Base-by-base conservation (phyloP, 306 rosid species). In the Castanopsis chinensis region DNA sequence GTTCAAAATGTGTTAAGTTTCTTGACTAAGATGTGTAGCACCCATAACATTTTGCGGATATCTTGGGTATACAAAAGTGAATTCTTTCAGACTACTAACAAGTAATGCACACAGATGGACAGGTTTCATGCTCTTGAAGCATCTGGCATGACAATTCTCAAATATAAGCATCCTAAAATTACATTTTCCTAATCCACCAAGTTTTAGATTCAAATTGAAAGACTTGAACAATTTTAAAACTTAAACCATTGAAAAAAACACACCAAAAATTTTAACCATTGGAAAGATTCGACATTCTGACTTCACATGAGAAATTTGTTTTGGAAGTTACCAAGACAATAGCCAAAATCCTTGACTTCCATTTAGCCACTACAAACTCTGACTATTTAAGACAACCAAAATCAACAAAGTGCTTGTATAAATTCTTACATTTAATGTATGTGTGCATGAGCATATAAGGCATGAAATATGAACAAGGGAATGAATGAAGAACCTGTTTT, bases 401-500 rank as follows among this genome's bases (percentile, higher is more conserved):
- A 19, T 49, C 8, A 23, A 51, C 60, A 71, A 8, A 1, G 4
- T 71, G 75, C 49, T 18, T 25, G 60, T 25, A 43, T 32, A 17
- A 21, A 30, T 43, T 45, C 58, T 20, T 57, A 57, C 4, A n/a
- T 57, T 57, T 57, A 23, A 56, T 19, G 60, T n/a, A 55, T 18
- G 60, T 55, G 25, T 55, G 9, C 21, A 9, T 20, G 17, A 25
- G 20, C 69, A 63, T 63, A 63, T 27, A 15, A 4, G 69, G 63
- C 33, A 60, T 41, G 70, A 79, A 61, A 43, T 15, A 72, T 6
- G 77, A 33, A 53, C 25, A 60, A 77, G 57, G 71, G 77, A 80
- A 59, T 51, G 81, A 81, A 73, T 54, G 45, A 74, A 72, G 65
- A 82, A 92, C 96, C 97, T 88, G 92, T 93, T 88, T 78, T 93